phyloP scores from a whole-genome alignment of 2,329 filamentous ascomycete species.

The Colletotrichum sp. region DNA sequence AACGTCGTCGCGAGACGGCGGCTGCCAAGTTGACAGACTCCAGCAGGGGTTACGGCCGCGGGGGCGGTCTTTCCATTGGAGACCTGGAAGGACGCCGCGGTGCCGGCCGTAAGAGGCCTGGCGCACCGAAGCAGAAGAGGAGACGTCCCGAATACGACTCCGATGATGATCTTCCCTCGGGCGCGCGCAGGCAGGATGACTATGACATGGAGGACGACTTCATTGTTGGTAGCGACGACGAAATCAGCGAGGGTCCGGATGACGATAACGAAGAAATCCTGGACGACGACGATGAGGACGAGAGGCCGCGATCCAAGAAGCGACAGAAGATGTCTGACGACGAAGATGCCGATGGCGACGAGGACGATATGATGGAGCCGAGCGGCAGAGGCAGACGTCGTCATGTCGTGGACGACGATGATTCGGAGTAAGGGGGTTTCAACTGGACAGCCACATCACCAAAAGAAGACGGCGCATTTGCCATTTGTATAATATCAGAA shows the following conservation, averaged over 20 bases:
- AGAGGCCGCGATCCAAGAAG: conserved; percentile 51
- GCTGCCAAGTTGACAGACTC: conserved; percentile 65
- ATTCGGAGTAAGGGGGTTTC: conserved; percentile 46
- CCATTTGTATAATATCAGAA: conserved; percentile 6
- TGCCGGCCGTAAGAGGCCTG: conserved; percentile 58
- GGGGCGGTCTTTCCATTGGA: conserved; percentile 68
- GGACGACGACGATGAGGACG: conserved; percentile 57
- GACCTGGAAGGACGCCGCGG: conserved; percentile 70
- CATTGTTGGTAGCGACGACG: conserved; percentile 76
- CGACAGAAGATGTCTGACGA: conserved; percentile 55
- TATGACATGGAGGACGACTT: conserved; percentile 85
- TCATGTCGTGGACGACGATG: conserved; percentile 65
- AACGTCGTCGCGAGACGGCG: conserved; percentile 71
- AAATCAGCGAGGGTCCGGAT: conserved; percentile 62
- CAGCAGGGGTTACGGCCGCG: conserved; percentile 52
- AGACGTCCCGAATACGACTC: conserved; percentile 74
- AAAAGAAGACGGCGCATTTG: background rate
- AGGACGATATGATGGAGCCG: conserved; percentile 49
- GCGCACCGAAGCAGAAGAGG: conserved; percentile 56
- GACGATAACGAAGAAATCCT: conserved; percentile 65
- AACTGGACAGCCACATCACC: background rate
- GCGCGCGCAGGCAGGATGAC: conserved; percentile 68
- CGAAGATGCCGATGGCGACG: conserved; percentile 51
- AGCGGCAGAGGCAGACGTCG: conserved; percentile 56
- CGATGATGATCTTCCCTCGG: conserved; percentile 72